phyloP scores from a whole-genome alignment of 768 basidiomycete genomes.

The Trametes punicea region DNA sequence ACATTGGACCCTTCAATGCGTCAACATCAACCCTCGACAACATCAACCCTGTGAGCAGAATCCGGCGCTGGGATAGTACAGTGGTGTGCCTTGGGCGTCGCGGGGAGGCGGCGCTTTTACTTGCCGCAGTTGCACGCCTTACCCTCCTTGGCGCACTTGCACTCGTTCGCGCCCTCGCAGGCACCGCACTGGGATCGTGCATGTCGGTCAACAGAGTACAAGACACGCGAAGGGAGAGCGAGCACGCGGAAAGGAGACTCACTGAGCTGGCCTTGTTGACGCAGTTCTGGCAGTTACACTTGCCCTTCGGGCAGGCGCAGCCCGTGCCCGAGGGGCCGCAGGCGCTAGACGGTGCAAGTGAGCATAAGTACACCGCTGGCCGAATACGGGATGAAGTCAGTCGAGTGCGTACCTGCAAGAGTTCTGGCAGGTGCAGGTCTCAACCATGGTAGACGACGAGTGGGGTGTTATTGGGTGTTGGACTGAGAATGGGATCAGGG shows the following conservation, averaged over 20 bases:
- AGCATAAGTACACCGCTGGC: background rate
- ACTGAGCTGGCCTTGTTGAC: slow-evolving; percentile 28
- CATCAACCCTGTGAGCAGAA: background rate
- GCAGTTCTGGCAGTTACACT: slow-evolving; percentile 32
- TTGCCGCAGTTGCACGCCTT: slow-evolving; percentile 12
- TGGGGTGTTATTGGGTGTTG: background rate
- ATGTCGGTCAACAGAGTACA: background rate
- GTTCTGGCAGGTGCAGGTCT: slow-evolving; percentile 29
- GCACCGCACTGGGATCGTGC: slow-evolving; percentile 1
- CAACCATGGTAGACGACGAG: slow-evolving; percentile 21
- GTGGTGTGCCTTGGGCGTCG: background rate
- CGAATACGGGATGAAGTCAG: background rate
- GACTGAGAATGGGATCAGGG: background rate
- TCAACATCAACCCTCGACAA: background rate
- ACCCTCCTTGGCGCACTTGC: slow-evolving; percentile 11
- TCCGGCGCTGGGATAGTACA: too few species aligned
- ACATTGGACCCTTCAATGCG: background rate
- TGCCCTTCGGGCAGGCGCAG: slow-evolving; percentile 31
- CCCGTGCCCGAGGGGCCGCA: slow-evolving; percentile 32
- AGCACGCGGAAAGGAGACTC: slow-evolving; percentile 5
- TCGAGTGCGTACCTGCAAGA: slow-evolving; percentile 26
- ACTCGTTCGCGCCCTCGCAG: slow-evolving; percentile 6
- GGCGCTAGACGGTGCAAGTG: slow-evolving; percentile 20
- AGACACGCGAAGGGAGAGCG: too few species aligned
- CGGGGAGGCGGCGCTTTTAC: background rate